These are phyloP conservation scores for Fomitopsis palustris DNA, from an alignment of 1,284 basidiomycete genomes.

Conservation along the genomic window DNA sequence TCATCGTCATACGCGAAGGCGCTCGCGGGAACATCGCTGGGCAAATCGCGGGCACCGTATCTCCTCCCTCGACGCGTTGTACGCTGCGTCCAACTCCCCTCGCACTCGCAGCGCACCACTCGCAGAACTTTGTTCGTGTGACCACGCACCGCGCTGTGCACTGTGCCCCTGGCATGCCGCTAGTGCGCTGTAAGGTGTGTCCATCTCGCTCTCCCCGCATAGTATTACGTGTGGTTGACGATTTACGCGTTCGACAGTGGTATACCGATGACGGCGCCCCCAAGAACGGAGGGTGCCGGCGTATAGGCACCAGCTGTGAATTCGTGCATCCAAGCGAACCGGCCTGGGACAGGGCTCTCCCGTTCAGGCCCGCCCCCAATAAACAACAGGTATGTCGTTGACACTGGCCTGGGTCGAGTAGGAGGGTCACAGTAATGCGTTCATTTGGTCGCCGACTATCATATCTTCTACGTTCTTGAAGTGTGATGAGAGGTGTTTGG, in stretches of 20 bases:
- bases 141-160: too few species aligned
- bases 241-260: constrained; percentile 10
- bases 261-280: constrained; percentile 20
- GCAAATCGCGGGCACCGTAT: background rate
- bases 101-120: too few species aligned
- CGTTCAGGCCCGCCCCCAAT: background rate
- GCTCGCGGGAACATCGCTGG: background rate
- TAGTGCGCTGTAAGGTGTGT: constrained; percentile 14
- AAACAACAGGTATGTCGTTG: background rate
- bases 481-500: too few species aligned
- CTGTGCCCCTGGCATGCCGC: constrained; percentile 4
- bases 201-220: background rate
- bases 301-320: constrained; percentile 10
- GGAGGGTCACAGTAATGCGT: background rate
- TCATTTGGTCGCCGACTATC: background rate
- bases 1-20: background rate
- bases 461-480: too few species aligned
- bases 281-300: constrained; percentile 13
- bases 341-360: constrained; percentile 14
- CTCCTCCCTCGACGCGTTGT: background rate
- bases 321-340: constrained; percentile 24
- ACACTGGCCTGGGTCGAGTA: background rate
- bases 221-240: background rate
- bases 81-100: background rate
- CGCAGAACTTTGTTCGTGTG: too few species aligned